These are phyloP conservation scores for Clonostachys rhizophaga DNA, from an alignment of 2,329 filamentous ascomycete species.

Conservation along the genomic window DNA sequence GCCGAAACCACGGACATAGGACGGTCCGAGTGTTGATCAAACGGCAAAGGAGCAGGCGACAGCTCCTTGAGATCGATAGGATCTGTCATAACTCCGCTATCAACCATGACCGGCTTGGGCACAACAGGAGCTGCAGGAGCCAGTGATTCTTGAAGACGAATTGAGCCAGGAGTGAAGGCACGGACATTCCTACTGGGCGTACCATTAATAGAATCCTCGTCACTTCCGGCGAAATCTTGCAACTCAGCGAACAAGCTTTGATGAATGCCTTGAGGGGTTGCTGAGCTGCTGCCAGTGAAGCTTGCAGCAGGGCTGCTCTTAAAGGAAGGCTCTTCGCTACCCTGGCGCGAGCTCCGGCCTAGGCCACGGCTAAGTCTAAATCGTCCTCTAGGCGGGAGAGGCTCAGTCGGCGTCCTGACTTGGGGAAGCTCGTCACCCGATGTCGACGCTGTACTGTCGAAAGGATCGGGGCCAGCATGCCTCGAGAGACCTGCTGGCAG, in stretches of 20 bases:
- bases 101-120: constrained; percentile 51
- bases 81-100: constrained; percentile 58
- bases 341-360: constrained; percentile 54
- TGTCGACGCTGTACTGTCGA: constrained; percentile 84
- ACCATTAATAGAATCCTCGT: constrained; percentile 60
- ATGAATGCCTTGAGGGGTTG: constrained; percentile 44
- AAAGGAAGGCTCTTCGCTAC: constrained; percentile 53
- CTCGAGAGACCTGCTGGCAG: constrained; percentile 27
- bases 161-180: constrained; percentile 42
- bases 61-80: constrained; percentile 32
- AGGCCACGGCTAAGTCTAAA: constrained; percentile 64
- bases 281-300: constrained; percentile 45
- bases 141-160: constrained; percentile 36
- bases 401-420: constrained; percentile 56
- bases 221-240: constrained; percentile 71
- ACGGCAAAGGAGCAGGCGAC: background rate
- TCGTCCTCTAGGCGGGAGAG: constrained; percentile 64
- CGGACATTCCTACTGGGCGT: constrained; percentile 49
- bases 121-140: constrained; percentile 43
- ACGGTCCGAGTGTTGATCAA: constrained; percentile 14
- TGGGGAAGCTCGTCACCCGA: constrained; percentile 60
- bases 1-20: constrained; percentile 35
- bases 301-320: constrained; percentile 57
- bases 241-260: constrained; percentile 92
- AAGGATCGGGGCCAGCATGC: constrained; percentile 59